Base-by-base conservation (phyloP, 495 filamentous ascomycete genomes). In the Neurospora sp. region DNA sequence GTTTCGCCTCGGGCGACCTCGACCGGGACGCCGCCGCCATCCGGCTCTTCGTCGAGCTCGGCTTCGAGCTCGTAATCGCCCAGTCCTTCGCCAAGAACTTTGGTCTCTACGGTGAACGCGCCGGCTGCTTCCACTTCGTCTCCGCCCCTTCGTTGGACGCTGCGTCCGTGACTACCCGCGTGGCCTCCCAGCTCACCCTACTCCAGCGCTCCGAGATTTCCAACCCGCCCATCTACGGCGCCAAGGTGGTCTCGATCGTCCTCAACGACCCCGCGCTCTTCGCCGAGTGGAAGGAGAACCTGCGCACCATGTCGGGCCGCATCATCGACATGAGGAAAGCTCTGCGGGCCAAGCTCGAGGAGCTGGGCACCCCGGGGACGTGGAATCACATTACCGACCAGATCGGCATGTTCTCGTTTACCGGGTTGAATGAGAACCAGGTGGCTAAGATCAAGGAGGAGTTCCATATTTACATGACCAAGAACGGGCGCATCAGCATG, bases 401-500 rank as follows among this genome's bases (percentile, higher is more conserved):
- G 87, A 99, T 99, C 81, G 96, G 96, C 77, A 99, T 99, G 96
- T 99, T 99, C 84, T 94, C 91, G 79, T 99, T 96, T 81, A 99
- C 96, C 3, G 96, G 96, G 1, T 80, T 99, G 81, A 90, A 80
- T 1, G 95, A 98, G 86, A 78, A 86, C 69, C 96, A 99, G 82
- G 96, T 97, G n/a, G 77, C 88, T 81, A 88, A 89, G 81, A 79
- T 99, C 73, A 86, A 93, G 70, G 87, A 90, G 68, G 90, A 95
- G 75, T 91, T 85, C 77, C 96, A 98, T 79, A 87, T 99, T 44
- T 99, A 99, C 81, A 97, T 98, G 93, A 98, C 96, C 38, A 98
- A 98, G 89, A 99, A 99, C 77, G 96, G 96, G 12, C 89, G 96
- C 41, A 97, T 98, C 80, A 94, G 91, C 70, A 98, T 99, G 93